Evolutionary conservation across 352 stramenopile species (phyloP).

Genomic region (Phytophthora podocarpi): DNA sequence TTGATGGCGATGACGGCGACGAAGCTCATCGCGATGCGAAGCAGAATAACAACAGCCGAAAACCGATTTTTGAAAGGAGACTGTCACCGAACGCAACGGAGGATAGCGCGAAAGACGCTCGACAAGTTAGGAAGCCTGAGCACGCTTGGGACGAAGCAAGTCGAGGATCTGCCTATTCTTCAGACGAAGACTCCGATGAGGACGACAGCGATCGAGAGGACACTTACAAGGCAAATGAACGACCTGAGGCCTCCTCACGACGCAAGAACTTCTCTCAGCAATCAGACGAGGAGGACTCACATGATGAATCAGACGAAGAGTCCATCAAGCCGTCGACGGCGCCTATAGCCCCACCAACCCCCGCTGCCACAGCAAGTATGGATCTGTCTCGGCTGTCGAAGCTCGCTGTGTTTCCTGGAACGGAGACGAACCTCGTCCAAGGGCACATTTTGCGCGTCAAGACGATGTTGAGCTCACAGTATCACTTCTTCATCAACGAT

Average conservation of each 20-base stretch:
- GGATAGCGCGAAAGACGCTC: background rate
- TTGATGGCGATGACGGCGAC: slow-evolving; percentile 54
- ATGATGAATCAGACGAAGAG: slow-evolving; percentile 66
- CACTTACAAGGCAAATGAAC: slow-evolving; percentile 18
- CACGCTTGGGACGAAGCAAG: slow-evolving; percentile 52
- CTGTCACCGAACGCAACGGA: slow-evolving; percentile 11
- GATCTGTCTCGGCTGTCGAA: slow-evolving; percentile 75
- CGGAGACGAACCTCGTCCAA: slow-evolving; percentile 56
- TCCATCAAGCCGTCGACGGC: slow-evolving; percentile 17
- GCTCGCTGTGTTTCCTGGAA: slow-evolving; percentile 70
- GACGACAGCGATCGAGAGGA: slow-evolving; percentile 26
- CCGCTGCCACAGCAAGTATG: slow-evolving; percentile 22
- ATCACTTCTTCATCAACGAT: slow-evolving; percentile 68
- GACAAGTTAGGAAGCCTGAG: slow-evolving; percentile 27
- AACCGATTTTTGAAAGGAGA: slow-evolving; percentile 31
- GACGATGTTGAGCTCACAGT: slow-evolving; percentile 63
- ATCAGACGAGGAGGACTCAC: slow-evolving; percentile 34
- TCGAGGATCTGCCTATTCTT: slow-evolving; percentile 18
- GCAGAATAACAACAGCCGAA: background rate
- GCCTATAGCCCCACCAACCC: slow-evolving; percentile 1
- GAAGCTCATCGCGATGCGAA: slow-evolving; percentile 24
- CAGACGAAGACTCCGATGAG: slow-evolving; percentile 27
- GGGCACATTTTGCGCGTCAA: slow-evolving; percentile 54
- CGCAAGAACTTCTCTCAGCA: slow-evolving; percentile 29
- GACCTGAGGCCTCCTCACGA: slow-evolving; percentile 38